Percentiles rank a stretch among this genome's conserved stretches.
These are phyloP conservation scores for Nadsonia commutata DNA, from an alignment of 1,139 yeast species.

Conservation along the genomic window DNA sequence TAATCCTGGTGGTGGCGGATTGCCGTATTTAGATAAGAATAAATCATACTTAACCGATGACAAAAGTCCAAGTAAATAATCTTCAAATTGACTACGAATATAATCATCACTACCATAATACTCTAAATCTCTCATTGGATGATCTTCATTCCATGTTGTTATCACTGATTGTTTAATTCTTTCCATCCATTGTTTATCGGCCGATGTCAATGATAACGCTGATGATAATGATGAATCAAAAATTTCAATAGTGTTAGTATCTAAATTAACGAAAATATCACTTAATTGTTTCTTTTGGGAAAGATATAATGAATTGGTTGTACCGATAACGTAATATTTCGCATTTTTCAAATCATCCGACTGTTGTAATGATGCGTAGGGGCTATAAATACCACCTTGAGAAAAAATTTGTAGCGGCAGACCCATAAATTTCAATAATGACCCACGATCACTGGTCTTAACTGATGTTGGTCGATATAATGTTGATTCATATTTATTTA, in stretches of 20 bases:
- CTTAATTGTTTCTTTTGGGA: slow-evolving; percentile 49
- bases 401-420: slow-evolving; percentile 79
- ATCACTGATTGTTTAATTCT: slow-evolving; percentile 26
- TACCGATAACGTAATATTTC: slow-evolving; percentile 63
- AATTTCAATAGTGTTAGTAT: slow-evolving; percentile 34
- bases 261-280: slow-evolving; percentile 41
- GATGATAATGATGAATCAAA: slow-evolving; percentile 28
- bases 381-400: slow-evolving; percentile 78
- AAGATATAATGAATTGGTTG: slow-evolving; percentile 68
- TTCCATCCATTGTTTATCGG: slow-evolving; percentile 66
- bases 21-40: slow-evolving; percentile 32
- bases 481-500: slow-evolving; percentile 41
- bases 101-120: slow-evolving; percentile 80
- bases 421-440: slow-evolving; percentile 70
- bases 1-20: slow-evolving; percentile 23
- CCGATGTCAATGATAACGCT: slow-evolving; percentile 37
- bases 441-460: slow-evolving; percentile 61
- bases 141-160: slow-evolving; percentile 29
- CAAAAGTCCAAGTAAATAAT: slow-evolving; percentile 63
- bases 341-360: slow-evolving; percentile 55
- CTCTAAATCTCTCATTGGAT: slow-evolving; percentile 20
- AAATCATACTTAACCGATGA: slow-evolving; percentile 57
- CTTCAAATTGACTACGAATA: slow-evolving; percentile 78
- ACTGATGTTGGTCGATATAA: slow-evolving; percentile 52
- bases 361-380: slow-evolving; percentile 86